phyloP scores from a whole-genome alignment of 768 basidiomycete genomes.

The Hypholoma sublateritium region DNA sequence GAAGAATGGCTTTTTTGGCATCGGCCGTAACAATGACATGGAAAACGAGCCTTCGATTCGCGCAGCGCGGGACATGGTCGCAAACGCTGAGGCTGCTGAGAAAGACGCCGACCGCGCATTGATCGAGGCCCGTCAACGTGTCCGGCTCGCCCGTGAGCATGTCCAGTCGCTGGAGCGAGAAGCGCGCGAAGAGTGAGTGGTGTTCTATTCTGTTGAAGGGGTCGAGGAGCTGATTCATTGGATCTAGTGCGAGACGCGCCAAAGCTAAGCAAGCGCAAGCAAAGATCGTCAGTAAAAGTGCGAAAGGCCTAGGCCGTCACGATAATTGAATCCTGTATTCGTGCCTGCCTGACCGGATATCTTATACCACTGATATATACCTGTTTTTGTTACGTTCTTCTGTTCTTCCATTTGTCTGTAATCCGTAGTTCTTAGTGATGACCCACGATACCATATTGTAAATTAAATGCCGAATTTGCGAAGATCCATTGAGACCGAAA shows the following conservation, averaged over 20 bases:
- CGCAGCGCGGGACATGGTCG: conserved; percentile 48
- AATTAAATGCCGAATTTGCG: no score
- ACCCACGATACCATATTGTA: no score
- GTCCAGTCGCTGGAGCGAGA: conserved; percentile 51
- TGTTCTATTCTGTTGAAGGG: neutral
- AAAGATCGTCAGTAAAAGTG: conserved; percentile 48
- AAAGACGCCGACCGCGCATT: conserved; percentile 52
- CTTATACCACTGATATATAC: no score
- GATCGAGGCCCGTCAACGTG: conserved; percentile 41
- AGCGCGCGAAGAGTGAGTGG: conserved; percentile 51
- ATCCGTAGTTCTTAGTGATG: no score
- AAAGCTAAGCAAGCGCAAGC: conserved; percentile 54
- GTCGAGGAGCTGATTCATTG: neutral
- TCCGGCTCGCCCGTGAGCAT: conserved; percentile 47
- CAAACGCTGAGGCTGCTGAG: conserved; percentile 51
- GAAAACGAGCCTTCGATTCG: conserved; percentile 45
- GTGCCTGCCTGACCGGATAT: neutral
- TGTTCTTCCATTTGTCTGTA: no score
- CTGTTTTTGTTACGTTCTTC: no score
- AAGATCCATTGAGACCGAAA: no score
- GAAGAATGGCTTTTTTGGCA: conserved; percentile 26
- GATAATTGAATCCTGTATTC: conserved; percentile 13
- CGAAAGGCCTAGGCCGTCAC: conserved; percentile 45
- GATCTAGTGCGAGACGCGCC: conserved; percentile 42
- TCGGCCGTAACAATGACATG: conserved; percentile 20